Evolutionary conservation across 2,329 filamentous ascomycete species (phyloP).

Genomic region (Colletotrichum liaoningense): DNA sequence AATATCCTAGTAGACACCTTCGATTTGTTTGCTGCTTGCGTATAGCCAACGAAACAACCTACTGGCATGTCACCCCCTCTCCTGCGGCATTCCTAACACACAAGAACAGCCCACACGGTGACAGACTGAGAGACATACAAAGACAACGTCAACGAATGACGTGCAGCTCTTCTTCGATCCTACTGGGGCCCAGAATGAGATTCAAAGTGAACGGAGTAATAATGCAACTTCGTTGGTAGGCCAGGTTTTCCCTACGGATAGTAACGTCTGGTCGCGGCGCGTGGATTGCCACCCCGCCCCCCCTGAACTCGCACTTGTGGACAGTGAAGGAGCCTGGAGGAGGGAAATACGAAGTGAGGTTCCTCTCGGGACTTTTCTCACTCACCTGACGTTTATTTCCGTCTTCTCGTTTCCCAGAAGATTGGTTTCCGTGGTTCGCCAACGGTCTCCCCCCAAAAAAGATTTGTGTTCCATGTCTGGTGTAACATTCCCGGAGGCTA

Average conservation of each 20-base stretch:
- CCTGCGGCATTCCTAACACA: neutral
- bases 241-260: neutral
- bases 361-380: neutral
- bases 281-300: neutral
- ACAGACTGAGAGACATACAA: neutral
- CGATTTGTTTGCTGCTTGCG: neutral
- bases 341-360: neutral
- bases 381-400: constrained; percentile 1
- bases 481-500: constrained; percentile 16
- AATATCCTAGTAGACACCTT: neutral
- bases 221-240: neutral
- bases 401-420: neutral
- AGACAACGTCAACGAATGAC: neutral
- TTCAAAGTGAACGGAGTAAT: neutral
- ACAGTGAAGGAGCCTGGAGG: neutral
- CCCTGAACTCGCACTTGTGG: neutral
- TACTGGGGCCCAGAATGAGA: neutral
- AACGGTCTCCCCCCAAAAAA: neutral
- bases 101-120: neutral
- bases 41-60: neutral
- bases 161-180: neutral
- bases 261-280: neutral
- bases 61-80: neutral
- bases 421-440: constrained; percentile 4
- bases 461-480: neutral